Evolutionary conservation across 2,329 filamentous ascomycete genomes (phyloP), one percentile per base, ranked within the genome.

Genomic region (Dryadomyces quercus-mongolicae): DNA sequence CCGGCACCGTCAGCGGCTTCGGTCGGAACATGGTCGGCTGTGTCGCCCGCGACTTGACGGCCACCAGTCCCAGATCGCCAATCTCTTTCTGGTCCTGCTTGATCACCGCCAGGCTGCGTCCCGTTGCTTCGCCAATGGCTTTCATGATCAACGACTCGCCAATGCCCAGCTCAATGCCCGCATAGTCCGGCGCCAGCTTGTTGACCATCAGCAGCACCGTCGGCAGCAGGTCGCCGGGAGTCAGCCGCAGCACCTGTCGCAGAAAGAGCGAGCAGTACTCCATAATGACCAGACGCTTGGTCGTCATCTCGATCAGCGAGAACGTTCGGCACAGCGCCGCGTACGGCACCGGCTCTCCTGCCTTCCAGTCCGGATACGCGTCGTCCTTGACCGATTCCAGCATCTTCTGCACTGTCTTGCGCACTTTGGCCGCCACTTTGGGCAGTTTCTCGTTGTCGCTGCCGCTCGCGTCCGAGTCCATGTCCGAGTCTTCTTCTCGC

Each of bases 101-200:
- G 74, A 98, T 95, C 52, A 95, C 84, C 42, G 85, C 78, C 49
- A 96, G 70, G 63, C 84, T 95, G 57, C 93, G 84, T 10, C 93
- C 93, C 0, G 93, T 98, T 34, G 85, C 86, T 71, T 97, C 92
- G 12, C 92, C 92, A 64, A 98, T 95, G 5, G 93, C 88, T 68
- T 97, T 98, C 91, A 97, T 97, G 63, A 98, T 96, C 31, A 98
- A 71, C 0, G 92, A 97, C 70, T 98, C 93, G 55, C 93, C 93
- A 62, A 98, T 98, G n/a, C 93, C 93, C 34, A 98, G 77, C 69
- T 98, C 93, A 58, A 98, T 91, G 20, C 93, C 93, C 46, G 91
- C 86, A 67, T 96, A 98, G 65, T 98, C 93, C 3, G 93, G 92
- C 2, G 93, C 93, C 25, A 98, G 81, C 68, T 97, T 97, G 71